phyloP scores from a whole-genome alignment of 345 rosid species.

The Raphanus raphanistrum region DNA sequence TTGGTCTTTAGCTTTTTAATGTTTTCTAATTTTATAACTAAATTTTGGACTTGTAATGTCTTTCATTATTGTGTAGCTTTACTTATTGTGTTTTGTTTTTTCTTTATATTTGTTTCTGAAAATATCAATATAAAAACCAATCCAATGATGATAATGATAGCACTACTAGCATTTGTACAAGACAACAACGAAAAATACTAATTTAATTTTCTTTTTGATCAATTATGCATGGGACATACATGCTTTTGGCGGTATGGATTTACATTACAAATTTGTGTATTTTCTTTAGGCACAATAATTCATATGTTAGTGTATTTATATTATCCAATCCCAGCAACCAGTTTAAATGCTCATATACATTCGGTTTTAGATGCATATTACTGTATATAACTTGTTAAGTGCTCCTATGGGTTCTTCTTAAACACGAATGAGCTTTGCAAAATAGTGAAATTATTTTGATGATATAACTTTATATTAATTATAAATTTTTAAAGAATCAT shows the following conservation, averaged over 20 bases:
- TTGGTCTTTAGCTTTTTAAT: conserved; percentile 22
- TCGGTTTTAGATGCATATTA: background rate
- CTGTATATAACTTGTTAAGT: background rate
- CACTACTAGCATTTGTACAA: conserved; percentile 30
- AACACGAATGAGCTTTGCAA: background rate
- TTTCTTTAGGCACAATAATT: conserved; percentile 12
- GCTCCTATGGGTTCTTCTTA: background rate
- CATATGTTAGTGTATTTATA: background rate
- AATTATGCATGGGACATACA: conserved; percentile 43
- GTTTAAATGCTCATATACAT: background rate
- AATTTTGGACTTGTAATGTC: conserved; percentile 4
- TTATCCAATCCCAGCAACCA: conserved; percentile 4
- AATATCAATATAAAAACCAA: conserved; percentile 29
- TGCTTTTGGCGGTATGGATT: conserved; percentile 23
- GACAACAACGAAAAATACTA: conserved; percentile 26
- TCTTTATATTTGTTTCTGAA: conserved; percentile 8
- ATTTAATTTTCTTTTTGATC: conserved; percentile 33
- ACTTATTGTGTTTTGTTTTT: conserved; percentile 34
- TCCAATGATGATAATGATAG: conserved; percentile 33
- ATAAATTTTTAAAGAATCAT: background rate
- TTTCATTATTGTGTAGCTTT: conserved; percentile 35
- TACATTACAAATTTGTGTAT: conserved; percentile 13
- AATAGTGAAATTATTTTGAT: background rate
- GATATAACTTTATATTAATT: background rate
- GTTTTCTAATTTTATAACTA: conserved; percentile 5